Conservation (phyloP, 352 stramenopile species). For the Pythium guiyangense region DNA sequence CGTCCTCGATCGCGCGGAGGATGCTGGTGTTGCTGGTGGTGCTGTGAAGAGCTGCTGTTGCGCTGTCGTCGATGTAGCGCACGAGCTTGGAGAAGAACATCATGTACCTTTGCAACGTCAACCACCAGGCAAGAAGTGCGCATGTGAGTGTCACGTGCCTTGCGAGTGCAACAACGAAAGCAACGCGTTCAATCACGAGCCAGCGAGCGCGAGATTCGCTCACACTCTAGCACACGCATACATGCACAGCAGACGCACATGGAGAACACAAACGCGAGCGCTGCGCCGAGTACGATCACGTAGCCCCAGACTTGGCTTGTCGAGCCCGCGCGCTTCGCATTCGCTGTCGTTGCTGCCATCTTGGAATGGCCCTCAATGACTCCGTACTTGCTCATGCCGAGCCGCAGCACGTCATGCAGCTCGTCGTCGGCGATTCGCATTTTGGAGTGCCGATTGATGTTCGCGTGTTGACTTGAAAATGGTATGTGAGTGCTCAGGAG, state of each 20-base stretch:
- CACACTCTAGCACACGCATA: not conserved
- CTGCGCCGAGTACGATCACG: constrained; percentile 57
- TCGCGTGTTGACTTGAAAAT: too few relatives aligned
- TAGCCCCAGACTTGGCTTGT: constrained; percentile 79
- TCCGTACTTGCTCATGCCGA: too few relatives aligned
- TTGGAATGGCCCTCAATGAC: too few relatives aligned
- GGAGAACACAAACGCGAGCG: constrained; percentile 43
- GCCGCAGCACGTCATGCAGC: too few relatives aligned
- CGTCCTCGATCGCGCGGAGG: constrained; percentile 41
- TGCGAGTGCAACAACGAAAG: not conserved
- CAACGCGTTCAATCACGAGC: too few relatives aligned
- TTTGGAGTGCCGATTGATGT: too few relatives aligned
- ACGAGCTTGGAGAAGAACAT: constrained; percentile 73
- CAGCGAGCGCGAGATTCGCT: too few relatives aligned
- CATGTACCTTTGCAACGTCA: constrained; percentile 35
- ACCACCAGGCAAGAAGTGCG: not conserved
- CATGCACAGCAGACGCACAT: constrained; percentile 32
- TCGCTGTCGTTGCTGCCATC: not conserved
- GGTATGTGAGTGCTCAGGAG: too few relatives aligned
- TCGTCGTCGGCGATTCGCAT: too few relatives aligned
- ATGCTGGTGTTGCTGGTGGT: constrained; percentile 12
- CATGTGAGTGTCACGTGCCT: not conserved
- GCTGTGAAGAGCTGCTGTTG: not conserved
- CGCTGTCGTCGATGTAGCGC: constrained; percentile 17
- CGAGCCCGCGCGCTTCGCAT: constrained; percentile 44